Percentiles rank a stretch among this genome's conserved stretches.
phyloP scores from a whole-genome alignment of 2,329 filamentous ascomycete genomes.

The Incumbomyces delicatus region DNA sequence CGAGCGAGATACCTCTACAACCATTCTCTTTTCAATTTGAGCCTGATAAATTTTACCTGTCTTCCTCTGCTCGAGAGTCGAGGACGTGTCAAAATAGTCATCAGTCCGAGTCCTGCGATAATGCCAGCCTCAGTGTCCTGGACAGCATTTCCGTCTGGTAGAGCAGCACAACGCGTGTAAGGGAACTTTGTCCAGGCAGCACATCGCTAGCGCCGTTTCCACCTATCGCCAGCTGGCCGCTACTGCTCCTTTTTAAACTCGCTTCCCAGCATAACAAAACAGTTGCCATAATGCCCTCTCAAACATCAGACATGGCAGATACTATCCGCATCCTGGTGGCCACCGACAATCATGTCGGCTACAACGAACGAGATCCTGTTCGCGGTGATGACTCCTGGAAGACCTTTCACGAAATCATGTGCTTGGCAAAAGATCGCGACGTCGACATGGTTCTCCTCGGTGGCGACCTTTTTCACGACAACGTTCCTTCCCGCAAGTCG shows the following conservation, averaged over 20 bases:
- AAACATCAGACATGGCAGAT: slow-evolving; percentile 50
- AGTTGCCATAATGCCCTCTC: not conserved
- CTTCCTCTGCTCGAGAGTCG: too few relatives aligned
- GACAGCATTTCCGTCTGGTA: too few relatives aligned
- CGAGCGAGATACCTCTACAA: too few relatives aligned
- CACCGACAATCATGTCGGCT: slow-evolving; percentile 97
- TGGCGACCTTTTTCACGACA: slow-evolving; percentile 95
- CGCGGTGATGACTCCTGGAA: slow-evolving; percentile 97
- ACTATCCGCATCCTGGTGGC: slow-evolving; percentile 90
- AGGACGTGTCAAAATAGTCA: too few relatives aligned
- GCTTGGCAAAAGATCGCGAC: slow-evolving; percentile 72
- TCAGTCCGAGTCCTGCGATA: too few relatives aligned
- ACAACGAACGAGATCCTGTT: slow-evolving; percentile 82
- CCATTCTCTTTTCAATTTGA: too few relatives aligned
- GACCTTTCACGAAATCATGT: slow-evolving; percentile 92
- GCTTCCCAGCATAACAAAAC: not conserved
- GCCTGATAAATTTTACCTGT: too few relatives aligned
- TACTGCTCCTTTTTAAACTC: not conserved
- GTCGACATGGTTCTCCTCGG: slow-evolving; percentile 96
- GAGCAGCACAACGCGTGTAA: too few relatives aligned
- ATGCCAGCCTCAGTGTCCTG: too few relatives aligned
- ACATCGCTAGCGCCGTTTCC: not conserved
- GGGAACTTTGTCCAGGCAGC: not conserved
- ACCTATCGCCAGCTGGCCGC: not conserved
- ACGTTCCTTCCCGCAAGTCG: slow-evolving; percentile 88